These are phyloP conservation scores for Zopfochytrium polystomum DNA, from an alignment of 371 early-diverging fungal species.

Conservation along the genomic window DNA sequence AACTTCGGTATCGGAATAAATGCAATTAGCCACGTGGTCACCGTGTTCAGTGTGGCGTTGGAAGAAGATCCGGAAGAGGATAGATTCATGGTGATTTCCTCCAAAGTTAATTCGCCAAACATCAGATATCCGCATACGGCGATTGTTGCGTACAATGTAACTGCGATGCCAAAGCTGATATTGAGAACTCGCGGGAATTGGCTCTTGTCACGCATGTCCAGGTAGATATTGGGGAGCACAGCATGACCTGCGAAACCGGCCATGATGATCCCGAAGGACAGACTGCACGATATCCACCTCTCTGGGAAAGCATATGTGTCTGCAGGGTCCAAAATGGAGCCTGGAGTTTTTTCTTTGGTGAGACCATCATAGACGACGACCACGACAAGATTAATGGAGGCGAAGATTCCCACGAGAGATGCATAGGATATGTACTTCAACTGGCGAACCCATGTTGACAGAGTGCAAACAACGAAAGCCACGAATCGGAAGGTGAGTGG, in stretches of 20 bases:
- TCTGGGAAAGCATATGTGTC: constrained; percentile 45
- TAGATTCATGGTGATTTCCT: constrained; percentile 4
- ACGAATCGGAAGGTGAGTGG: constrained; percentile 35
- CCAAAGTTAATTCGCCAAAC: no score
- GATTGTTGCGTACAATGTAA: constrained; percentile 49
- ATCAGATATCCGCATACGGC: constrained; percentile 65
- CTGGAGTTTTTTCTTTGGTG: constrained; percentile 44
- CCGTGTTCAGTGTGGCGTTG: no score
- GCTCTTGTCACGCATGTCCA: no score
- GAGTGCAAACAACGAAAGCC: constrained; percentile 26
- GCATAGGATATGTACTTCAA: constrained; percentile 31
- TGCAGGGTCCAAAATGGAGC: constrained; percentile 58
- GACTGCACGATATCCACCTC: no score
- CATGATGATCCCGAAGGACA: no score
- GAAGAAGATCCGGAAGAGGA: constrained; percentile 57
- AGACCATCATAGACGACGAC: constrained; percentile 51
- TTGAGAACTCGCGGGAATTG: constrained; percentile 56
- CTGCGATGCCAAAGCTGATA: constrained; percentile 50
- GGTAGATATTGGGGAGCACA: no score
- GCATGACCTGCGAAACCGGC: no score
- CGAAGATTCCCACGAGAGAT: constrained; percentile 43
- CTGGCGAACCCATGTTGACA: constrained; percentile 34
- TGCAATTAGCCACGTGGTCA: no score
- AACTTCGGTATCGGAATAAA: constrained; percentile 20
- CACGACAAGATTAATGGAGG: constrained; percentile 34